These are phyloP conservation scores for Auriscalpium vulgare DNA, from an alignment of 768 basidiomycete species.

Conservation along the genomic window DNA sequence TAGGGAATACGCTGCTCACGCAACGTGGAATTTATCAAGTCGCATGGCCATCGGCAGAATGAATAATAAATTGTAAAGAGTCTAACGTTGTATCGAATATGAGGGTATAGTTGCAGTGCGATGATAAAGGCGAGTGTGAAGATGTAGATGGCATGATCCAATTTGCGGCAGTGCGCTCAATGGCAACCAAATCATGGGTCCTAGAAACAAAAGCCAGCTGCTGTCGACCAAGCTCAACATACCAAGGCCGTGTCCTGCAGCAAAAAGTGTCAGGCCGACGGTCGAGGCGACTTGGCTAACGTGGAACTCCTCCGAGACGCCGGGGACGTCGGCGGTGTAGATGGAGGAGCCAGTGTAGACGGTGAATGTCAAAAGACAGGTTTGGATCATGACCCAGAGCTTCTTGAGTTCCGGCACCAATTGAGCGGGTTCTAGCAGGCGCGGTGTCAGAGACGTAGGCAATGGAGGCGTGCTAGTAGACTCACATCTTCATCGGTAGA, in stretches of 20 bases:
- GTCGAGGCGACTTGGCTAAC: conserved; percentile 22
- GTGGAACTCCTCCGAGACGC: conserved; percentile 20
- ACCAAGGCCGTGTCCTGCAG: conserved; percentile 18
- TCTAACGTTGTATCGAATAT: no score
- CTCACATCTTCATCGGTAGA: conserved; percentile 14
- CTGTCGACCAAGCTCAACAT: neutral
- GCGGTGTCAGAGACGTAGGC: no score
- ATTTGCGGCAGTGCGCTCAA: conserved; percentile 26
- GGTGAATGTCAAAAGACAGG: conserved; percentile 27
- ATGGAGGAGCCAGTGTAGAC: conserved; percentile 30
- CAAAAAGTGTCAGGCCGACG: conserved; percentile 24
- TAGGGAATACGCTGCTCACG: no score
- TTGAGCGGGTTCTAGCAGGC: conserved; percentile 11
- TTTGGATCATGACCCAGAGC: conserved; percentile 24
- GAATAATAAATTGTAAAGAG: no score
- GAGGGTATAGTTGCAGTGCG: no score
- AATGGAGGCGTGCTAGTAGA: neutral
- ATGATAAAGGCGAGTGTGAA: no score
- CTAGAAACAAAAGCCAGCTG: conserved; percentile 1
- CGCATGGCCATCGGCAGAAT: no score
- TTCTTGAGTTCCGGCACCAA: conserved; percentile 23
- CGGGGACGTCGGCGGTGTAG: conserved; percentile 23
- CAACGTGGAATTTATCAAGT: no score
- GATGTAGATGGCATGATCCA: conserved; percentile 9
- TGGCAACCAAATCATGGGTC: conserved; percentile 25